Evolutionary conservation across 176 grass and related monocot genomes (phyloP), one percentile per base, ranked within the genome.

Genomic region (Bolboschoenus planiculmis): DNA sequence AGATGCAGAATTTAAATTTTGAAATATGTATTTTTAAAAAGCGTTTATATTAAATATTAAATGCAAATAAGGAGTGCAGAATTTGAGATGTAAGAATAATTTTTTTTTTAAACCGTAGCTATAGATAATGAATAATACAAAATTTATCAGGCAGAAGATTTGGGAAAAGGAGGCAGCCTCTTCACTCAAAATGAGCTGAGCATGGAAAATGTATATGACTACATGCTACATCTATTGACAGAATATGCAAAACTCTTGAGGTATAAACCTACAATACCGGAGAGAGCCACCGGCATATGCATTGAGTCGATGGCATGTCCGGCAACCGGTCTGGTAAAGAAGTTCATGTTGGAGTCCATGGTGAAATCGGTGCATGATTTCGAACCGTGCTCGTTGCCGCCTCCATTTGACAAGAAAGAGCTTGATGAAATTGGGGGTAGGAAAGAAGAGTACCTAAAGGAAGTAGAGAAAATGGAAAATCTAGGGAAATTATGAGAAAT

Each of bases 151-250:
- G 92, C 92, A 78, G 87, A 90, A n/a, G 70, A 76, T 50, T 90
- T 99, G 66, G 96, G 92, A 54, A 93, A 89, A 55, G 84, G 88
- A 86, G 89, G 89, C 30, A 99, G 91, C 63, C 48, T 82, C 82
- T 99, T 93, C 31, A 71, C 94, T 58, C 77, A 90, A 77, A 70
- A 91, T 57, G 83, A 95, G 40, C 46, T 99, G 35, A 95, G 36
- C 36, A 95, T 99, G 89, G 92, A 93, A 4, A 81, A 85, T 50
- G 89, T 95, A 61, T 93, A 95, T 31, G 92, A 91, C 53, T 99
- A 99, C 78, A 99, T 99, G 93, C 78, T 95, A 67, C 96, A 93
- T 87, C 84, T 95, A 37, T 56, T 99, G 82, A 91, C 74, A 0
- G 91, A 95, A 34, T 99, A 99, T 74, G 84, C 92, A 10, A 93